Evolutionary conservation across 192 early-diverging fungal species (phyloP), one percentile per base, ranked within the genome.

Genomic region (Spinellus fusiger): DNA sequence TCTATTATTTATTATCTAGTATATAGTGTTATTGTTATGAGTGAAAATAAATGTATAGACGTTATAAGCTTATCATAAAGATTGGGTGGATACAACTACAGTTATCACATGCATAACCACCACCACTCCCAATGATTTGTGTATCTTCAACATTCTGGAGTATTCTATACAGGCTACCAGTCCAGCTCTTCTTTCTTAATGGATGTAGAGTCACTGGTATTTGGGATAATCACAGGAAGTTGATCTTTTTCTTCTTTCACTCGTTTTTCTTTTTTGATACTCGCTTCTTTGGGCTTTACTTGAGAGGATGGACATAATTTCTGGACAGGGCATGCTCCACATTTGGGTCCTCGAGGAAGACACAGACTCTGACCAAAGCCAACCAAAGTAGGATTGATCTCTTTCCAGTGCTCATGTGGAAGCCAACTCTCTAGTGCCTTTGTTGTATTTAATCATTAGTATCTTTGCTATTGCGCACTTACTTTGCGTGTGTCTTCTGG

Each of bases 311-410:
- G 84, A 67, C 93, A 95, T 27, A 69, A 65, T 33, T 86, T 77
- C 25, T 54, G 68, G 12, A 94, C 91, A 12, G 95, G 95, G 54
- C 95, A 98, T 31, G 74, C 72, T 13, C 64, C 68, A 73, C 95
- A 98, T 18, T 68, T 75, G 2, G 95, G 95, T 6, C 76, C 78
- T 2, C 87, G 70, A 1, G 86, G 89, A 10, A 78, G 65, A 61
- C 95, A 98, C 28, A 84, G 60, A 2, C 77, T 83, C 70, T 98
- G 95, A 15, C 95, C 95, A 70, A 91, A 93, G 1, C 95, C 95
- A 31, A 98, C 95, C 9, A 98, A 65, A 18, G 95, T 65, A 20
- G 84, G 81, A 73, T 98, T 98, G 65, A 97, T 88, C 59, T 86
- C 84, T 46, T 78, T 77, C 95, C 95, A 98, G 47, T 87, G 77